Base-by-base conservation (phyloP, 202 grass and related monocot species). In the Hordeum pubiflorum region DNA sequence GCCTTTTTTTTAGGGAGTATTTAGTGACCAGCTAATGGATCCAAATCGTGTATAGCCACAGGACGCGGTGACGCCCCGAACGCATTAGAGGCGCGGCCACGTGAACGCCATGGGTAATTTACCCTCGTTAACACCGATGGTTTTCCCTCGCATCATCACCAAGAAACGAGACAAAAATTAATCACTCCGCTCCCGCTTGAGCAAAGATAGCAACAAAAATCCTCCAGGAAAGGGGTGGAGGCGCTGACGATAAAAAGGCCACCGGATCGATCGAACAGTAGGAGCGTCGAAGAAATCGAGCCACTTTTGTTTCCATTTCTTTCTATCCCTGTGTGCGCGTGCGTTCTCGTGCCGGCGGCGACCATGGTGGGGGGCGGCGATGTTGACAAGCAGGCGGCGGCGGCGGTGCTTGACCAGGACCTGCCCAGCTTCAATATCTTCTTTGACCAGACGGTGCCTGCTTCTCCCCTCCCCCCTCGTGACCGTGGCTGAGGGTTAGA, bases 51-150 rank as follows among this genome's bases (percentile, higher is more conserved):
- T 50, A 6, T 17, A 50, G 44, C 44, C 44, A 17, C 44, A 17
- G 44, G 44, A 50, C 44, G 44, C 44, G 44, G 44, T 50, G 43
- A 46, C 43, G 43, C 43, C 43, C 43, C 13, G 43, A 46, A 46
- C 4, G 43, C 43, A 46, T 14, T 13, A 12, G 12, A 50, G 44
- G 44, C 48, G 48, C 48, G 48, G 48, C 73, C 87, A 89, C 87
- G 87, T 89, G 87, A 82, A 77, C 36, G 78, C 78, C 78, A 73
- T 82, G 82, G 78, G 44, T 27, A 73, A 66, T 66, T 85, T 89
- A 59, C 78, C 82, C 38, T 89, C 82, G 83, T 89, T 89, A 89
- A 82, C 82, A 89, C 87, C 83, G 66, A 89, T 85, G 79, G 59
- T 81, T 55, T 85, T 54, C 17, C 17, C 27, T 73, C 60, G 46